Conservation (phyloP, 2,329 filamentous ascomycete genomes). For the Monilinia vaccinii-corymbosi region DNA sequence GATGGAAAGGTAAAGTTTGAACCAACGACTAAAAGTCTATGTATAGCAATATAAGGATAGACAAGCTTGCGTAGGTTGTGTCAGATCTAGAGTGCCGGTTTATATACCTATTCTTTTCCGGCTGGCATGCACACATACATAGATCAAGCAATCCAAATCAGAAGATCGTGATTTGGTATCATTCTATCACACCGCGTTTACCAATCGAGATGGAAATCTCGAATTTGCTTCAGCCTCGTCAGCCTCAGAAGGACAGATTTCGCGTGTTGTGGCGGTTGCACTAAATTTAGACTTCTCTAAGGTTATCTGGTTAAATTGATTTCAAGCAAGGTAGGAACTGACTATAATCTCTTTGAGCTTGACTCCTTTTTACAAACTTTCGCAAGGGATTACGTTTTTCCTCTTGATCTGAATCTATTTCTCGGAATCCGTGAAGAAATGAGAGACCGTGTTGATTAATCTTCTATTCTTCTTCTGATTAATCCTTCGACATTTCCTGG, state of each 20-base stretch:
- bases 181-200: no score
- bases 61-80: no score
- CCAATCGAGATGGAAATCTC: background rate
- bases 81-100: no score
- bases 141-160: no score
- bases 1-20: no score
- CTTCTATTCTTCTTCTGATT: background rate
- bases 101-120: no score
- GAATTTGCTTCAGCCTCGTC: slow-evolving; percentile 5
- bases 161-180: no score
- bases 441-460: slow-evolving; percentile 23
- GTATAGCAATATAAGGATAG: no score
- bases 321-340: slow-evolving; percentile 8
- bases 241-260: slow-evolving; percentile 12
- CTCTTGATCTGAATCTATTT: slow-evolving; percentile 3
- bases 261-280: background rate
- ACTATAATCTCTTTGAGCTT: slow-evolving; percentile 1
- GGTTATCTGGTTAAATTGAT: no score
- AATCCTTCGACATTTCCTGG: slow-evolving; percentile 1
- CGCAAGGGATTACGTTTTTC: slow-evolving; percentile 9
- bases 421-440: slow-evolving; percentile 21
- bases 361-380: slow-evolving; percentile 8
- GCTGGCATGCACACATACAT: no score
- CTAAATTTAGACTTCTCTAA: slow-evolving; percentile 8
- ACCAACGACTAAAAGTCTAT: no score